These are phyloP conservation scores for Aotearoamyces nothofagi DNA, from an alignment of 2,329 filamentous ascomycete species.

Conservation along the genomic window DNA sequence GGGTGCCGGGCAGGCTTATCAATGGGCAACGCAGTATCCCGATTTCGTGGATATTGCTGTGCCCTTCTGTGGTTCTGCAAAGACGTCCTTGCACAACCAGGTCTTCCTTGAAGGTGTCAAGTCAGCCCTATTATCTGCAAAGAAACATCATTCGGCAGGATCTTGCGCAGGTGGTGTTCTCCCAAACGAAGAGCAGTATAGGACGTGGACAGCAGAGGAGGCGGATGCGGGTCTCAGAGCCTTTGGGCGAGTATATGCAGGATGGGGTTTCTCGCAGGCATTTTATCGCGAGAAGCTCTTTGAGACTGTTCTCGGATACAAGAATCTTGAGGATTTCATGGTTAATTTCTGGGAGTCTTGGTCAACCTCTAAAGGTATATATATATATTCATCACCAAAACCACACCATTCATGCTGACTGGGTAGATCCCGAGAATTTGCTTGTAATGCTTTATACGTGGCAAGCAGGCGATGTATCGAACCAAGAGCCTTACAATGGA, in stretches of 20 bases:
- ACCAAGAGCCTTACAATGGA: conserved; percentile 52
- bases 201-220: conserved; percentile 36
- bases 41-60: conserved; percentile 50
- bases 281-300: conserved; percentile 64
- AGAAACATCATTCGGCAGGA: conserved; percentile 35
- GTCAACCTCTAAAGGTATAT: conserved; percentile 47
- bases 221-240: conserved; percentile 47
- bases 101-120: conserved; percentile 54
- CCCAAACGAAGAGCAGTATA: conserved; percentile 22
- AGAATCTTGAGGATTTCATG: conserved; percentile 60
- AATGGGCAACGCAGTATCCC: conserved; percentile 30
- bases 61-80: conserved; percentile 52
- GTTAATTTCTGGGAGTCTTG: conserved; percentile 62
- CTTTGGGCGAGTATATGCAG: conserved; percentile 61
- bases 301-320: conserved; percentile 47
- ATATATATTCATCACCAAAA: too few species aligned
- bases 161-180: conserved; percentile 28
- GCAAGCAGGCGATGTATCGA: conserved; percentile 58
- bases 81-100: conserved; percentile 50
- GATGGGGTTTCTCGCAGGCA: conserved; percentile 67
- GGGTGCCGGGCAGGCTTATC: conserved; percentile 51
- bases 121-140: conserved; percentile 39
- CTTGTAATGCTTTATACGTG: conserved; percentile 64
- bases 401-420: too few species aligned
- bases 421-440: conserved; percentile 61